phyloP scores from a whole-genome alignment of 2,329 filamentous ascomycete species.

The Cyphellophora attinorum region DNA sequence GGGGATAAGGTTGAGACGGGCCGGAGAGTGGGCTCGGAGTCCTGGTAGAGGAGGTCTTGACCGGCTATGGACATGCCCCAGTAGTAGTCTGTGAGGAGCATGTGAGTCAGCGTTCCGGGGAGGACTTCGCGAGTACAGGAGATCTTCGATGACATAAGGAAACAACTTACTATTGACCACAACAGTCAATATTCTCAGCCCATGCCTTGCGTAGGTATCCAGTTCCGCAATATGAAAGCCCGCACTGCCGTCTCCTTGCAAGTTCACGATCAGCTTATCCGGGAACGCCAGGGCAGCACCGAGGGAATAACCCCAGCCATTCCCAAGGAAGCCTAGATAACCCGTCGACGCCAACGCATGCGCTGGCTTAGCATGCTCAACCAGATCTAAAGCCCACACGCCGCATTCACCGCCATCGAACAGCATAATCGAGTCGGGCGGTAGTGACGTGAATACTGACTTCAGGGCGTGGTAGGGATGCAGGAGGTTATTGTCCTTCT shows the following conservation, averaged over 20 bases:
- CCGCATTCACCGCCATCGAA: conserved; percentile 33
- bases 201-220: conserved; percentile 33
- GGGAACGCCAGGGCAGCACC: conserved; percentile 34
- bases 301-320: conserved; percentile 36
- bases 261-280: conserved; percentile 28
- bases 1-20: conserved; percentile 23
- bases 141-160: too few relatives aligned
- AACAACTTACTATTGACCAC: conserved; percentile 39
- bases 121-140: too few relatives aligned
- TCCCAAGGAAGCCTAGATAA: conserved; percentile 37
- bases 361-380: conserved; percentile 20
- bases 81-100: too few relatives aligned
- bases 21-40: conserved; percentile 20
- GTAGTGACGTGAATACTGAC: conserved; percentile 26
- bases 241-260: conserved; percentile 36
- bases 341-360: conserved; percentile 17
- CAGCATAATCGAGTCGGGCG: conserved; percentile 27
- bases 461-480: conserved; percentile 36
- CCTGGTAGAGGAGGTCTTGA: conserved; percentile 34
- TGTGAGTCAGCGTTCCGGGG: too few relatives aligned
- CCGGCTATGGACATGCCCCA: conserved; percentile 38
- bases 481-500: conserved; percentile 20
- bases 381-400: conserved; percentile 21
- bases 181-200: conserved; percentile 32
- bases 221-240: conserved; percentile 38